Conservation (phyloP, 139 green algal species). For the Deuterostichococcus epilithicus region DNA sequence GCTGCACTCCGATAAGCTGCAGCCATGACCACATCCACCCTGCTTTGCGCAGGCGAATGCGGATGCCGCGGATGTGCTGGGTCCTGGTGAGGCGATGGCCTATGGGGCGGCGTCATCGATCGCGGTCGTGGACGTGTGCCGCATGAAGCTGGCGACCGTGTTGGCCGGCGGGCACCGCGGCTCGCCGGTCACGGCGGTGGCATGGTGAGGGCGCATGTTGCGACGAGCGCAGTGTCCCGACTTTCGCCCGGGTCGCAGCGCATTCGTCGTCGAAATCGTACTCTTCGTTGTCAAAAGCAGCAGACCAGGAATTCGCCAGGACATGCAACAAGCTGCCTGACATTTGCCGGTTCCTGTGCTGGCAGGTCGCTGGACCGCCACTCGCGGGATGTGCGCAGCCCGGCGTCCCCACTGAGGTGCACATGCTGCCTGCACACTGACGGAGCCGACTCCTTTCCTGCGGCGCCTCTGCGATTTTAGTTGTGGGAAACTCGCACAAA, state of each 20-base stretch:
- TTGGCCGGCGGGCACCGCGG: conserved; percentile 57
- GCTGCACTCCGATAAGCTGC: too few relatives aligned
- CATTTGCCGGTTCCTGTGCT: too few relatives aligned
- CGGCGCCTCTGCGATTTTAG: too few relatives aligned
- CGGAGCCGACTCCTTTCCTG: too few relatives aligned
- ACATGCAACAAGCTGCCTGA: too few relatives aligned
- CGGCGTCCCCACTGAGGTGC: neutral
- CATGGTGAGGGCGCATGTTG: conserved; percentile 45
- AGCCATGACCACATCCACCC: too few relatives aligned
- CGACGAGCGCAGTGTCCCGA: too few relatives aligned
- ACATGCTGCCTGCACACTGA: neutral
- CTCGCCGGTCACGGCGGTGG: conserved; percentile 57
- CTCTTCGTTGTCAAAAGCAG: too few relatives aligned
- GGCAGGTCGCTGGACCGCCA: neutral
- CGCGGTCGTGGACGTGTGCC: conserved; percentile 45
- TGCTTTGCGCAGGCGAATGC: conserved; percentile 27
- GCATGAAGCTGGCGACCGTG: conserved; percentile 47
- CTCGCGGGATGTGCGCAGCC: neutral
- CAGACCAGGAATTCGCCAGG: too few relatives aligned
- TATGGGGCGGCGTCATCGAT: conserved; percentile 60
- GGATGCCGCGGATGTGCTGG: conserved; percentile 48
- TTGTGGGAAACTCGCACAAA: too few relatives aligned
- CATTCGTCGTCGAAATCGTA: too few relatives aligned
- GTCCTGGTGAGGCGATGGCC: conserved; percentile 50
- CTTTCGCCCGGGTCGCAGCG: too few relatives aligned